Percentiles rank a stretch among this genome's conserved stretches.
These are phyloP conservation scores for Actinomortierella ambigua DNA, from an alignment of 371 early-diverging fungal species.

Conservation along the genomic window DNA sequence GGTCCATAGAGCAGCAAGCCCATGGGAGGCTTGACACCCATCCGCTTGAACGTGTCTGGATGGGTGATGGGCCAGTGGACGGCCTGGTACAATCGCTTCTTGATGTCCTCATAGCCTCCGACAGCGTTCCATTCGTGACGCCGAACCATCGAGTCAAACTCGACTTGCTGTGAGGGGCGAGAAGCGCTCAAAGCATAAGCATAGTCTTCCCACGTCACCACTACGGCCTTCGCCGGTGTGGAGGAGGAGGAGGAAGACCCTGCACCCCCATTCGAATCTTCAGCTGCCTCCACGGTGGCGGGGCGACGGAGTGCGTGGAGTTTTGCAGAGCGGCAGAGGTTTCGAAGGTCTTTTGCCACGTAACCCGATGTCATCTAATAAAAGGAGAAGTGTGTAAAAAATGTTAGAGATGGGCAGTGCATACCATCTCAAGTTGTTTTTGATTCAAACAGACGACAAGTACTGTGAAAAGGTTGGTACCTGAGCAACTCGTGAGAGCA, in stretches of 20 bases:
- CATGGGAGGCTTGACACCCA: conserved; percentile 77
- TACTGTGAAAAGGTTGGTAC: conserved; percentile 5
- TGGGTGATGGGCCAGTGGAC: conserved; percentile 72
- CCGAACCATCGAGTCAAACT: conserved; percentile 52
- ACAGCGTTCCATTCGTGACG: conserved; percentile 53
- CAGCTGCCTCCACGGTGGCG: no score
- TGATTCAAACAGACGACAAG: not conserved
- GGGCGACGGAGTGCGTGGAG: conserved; percentile 45
- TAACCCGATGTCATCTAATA: conserved; percentile 63
- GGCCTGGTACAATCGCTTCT: conserved; percentile 71
- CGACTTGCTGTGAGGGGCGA: conserved; percentile 55
- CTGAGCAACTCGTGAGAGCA: conserved; percentile 14
- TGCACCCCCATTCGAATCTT: no score
- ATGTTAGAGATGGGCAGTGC: not conserved
- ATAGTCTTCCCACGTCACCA: conserved; percentile 49
- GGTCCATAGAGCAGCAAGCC: conserved; percentile 90
- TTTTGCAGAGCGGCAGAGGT: conserved; percentile 54
- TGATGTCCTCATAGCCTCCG: conserved; percentile 65
- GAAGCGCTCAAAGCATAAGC: conserved; percentile 51
- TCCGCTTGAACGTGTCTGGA: conserved; percentile 62
- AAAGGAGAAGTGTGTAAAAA: not conserved
- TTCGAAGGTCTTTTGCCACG: conserved; percentile 60
- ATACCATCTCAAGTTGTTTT: no score
- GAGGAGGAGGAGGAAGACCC: no score
- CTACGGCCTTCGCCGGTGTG: not conserved